Conservation (phyloP, 2,329 filamentous ascomycete species). For the Pseudogymnoascus sp. region DNA sequence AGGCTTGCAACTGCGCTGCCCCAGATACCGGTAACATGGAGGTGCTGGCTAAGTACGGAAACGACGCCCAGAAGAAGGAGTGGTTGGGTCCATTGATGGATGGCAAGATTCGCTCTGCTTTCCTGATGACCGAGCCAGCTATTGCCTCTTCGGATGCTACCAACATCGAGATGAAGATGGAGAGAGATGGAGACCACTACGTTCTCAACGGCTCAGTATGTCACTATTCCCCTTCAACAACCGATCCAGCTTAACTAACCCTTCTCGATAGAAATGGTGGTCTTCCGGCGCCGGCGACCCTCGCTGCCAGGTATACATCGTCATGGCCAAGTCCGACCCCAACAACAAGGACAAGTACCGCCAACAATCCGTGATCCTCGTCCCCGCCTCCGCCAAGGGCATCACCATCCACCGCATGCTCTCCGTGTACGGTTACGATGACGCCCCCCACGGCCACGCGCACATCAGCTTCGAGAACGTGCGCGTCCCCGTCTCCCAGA, state of each 20-base stretch:
- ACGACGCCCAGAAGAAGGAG: constrained; percentile 71
- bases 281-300: constrained; percentile 91
- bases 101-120: constrained; percentile 80
- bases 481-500: constrained; percentile 72
- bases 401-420: constrained; percentile 94
- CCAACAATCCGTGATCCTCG: constrained; percentile 89
- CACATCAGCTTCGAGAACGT: constrained; percentile 88
- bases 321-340: constrained; percentile 89
- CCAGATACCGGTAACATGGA: constrained; percentile 97
- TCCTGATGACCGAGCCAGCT: constrained; percentile 90
- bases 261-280: constrained; percentile 83
- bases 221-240: constrained; percentile 5
- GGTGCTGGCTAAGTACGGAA: constrained; percentile 85
- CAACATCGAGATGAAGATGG: constrained; percentile 82
- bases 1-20: constrained; percentile 84
- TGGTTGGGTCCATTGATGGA: constrained; percentile 79
- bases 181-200: constrained; percentile 76
- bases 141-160: constrained; percentile 85
- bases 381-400: constrained; percentile 72
- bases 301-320: constrained; percentile 86
- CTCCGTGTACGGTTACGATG: constrained; percentile 89
- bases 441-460: constrained; percentile 96
- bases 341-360: constrained; percentile 70
- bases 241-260: constrained; percentile 17
- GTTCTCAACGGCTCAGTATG: constrained; percentile 78